Conservation (phyloP, 495 filamentous ascomycete species). For the Penicillium coprophilum region DNA sequence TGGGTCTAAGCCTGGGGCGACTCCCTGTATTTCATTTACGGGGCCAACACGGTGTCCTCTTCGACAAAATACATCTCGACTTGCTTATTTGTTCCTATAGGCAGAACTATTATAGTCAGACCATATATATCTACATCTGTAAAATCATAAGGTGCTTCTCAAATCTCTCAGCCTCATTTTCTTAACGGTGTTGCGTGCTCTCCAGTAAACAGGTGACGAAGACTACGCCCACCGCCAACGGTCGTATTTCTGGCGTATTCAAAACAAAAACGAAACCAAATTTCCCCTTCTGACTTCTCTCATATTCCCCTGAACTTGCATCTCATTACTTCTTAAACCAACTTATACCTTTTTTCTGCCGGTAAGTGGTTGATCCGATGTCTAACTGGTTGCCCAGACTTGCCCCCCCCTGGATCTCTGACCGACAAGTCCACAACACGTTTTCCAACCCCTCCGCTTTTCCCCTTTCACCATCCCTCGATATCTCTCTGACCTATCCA, state of each 20-base stretch:
- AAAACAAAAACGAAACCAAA: conserved; percentile 25
- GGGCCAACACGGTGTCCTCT: conserved; percentile 50
- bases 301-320: conserved; percentile 10
- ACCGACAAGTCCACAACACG: conserved; percentile 34
- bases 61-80: not conserved
- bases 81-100: not conserved
- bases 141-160: not conserved
- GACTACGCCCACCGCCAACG: conserved; percentile 22
- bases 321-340: conserved; percentile 5
- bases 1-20: conserved; percentile 10
- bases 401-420: conserved; percentile 22
- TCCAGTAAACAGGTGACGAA: conserved; percentile 10
- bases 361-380: conserved; percentile 10
- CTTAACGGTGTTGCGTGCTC: conserved; percentile 3
- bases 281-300: conserved; percentile 15
- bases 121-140: not conserved
- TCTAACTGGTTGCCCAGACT: conserved; percentile 11
- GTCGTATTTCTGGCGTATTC: conserved; percentile 27
- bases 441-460: conserved; percentile 23
- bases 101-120: conserved; percentile 12
- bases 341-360: conserved; percentile 19
- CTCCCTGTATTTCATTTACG: conserved; percentile 23
- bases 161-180: not conserved
- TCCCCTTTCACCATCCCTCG: conserved; percentile 19
- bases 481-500: conserved; percentile 22